phyloP scores from a whole-genome alignment of 345 rosid species.

The Anastatica hierochuntica region DNA sequence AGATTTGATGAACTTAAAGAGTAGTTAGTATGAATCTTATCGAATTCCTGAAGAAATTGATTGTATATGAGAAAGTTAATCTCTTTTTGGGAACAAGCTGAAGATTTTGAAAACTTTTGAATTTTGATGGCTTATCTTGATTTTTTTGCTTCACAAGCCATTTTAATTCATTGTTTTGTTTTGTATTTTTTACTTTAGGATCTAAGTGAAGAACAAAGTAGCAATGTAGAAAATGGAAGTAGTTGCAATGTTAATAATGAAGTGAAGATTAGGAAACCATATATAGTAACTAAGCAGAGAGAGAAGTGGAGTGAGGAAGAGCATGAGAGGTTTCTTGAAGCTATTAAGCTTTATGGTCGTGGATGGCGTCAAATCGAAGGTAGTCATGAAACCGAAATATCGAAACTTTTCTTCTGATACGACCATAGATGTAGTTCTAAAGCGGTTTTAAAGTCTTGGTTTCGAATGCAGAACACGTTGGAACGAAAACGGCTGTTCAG shows the following conservation, averaged over 20 bases:
- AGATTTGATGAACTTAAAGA: no score
- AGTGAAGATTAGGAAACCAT: constrained; percentile 66
- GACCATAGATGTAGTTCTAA: no score
- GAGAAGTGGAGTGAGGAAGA: constrained; percentile 89
- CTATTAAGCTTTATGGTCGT: constrained; percentile 73
- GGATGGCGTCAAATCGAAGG: constrained; percentile 88
- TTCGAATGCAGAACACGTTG: constrained; percentile 61
- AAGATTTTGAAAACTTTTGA: no score
- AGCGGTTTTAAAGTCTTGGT: neutral
- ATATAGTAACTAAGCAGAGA: constrained; percentile 70
- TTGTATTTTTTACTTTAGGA: constrained; percentile 15
- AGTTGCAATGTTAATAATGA: constrained; percentile 8
- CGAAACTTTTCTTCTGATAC: neutral
- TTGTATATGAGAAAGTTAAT: no score
- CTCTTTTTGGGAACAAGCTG: no score
- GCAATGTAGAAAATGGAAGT: constrained; percentile 16
- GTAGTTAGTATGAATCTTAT: no score
- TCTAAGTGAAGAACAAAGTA: constrained; percentile 17
- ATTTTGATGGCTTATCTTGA: no score
- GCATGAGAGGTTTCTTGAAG: constrained; percentile 80
- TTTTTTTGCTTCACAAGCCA: neutral
- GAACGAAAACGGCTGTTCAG: constrained; percentile 85
- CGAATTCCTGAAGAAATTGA: no score
- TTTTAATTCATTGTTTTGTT: neutral
- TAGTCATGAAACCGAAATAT: no score